Base-by-base conservation (phyloP, 495 filamentous ascomycete genomes). In the Sphaerosporella brunnea region DNA sequence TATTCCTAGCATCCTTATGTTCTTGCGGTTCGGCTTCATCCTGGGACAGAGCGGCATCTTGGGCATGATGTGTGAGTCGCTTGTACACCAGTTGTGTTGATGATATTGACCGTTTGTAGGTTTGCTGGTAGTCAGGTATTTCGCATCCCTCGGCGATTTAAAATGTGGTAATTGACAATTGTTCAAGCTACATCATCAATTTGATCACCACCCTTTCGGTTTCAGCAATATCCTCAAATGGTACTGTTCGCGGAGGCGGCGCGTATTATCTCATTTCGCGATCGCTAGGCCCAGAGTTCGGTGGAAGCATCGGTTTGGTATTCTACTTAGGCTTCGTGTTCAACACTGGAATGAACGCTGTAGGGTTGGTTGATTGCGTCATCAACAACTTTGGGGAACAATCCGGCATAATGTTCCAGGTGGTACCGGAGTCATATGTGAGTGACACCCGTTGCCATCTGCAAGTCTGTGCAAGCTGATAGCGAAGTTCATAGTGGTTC, bases 241-340 rank as follows among this genome's bases (percentile, higher is more conserved):
- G 84, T 21, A 87, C 84, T 32, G 84, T 93, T 48, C 76, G 83
- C 49, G 84, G 84, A 25, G 84, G 84, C 11, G 84, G 84, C 36
- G 84, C 84, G 23, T 93, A 93, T 59, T 93, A 88, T 52, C 64
- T 93, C 45, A 93, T 93, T 42, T 92, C 84, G 11, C 74, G 84
- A 44, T 85, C 81, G 25, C 64, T 93, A 16, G 84, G 84, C 3
- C 84, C 84, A 10, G 84, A 93, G 53, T 93, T 93, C 59, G 84
- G 84, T 24, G 84, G 84, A n/a, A 83, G 80, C 3, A 93, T 93
- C 42, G 84, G 84, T 2, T 64, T 92, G n/a, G 77, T 93, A 7
- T 88, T 92, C 60, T 93, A 88, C 58, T 65, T 92, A 13, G 83
- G 84, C 13, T 78, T 79, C 51, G 79, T 82, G 0, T 73, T 93